Evolutionary conservation across 2,329 filamentous ascomycete species (phyloP).

Genomic region (Sporothrix pseudoabietina): DNA sequence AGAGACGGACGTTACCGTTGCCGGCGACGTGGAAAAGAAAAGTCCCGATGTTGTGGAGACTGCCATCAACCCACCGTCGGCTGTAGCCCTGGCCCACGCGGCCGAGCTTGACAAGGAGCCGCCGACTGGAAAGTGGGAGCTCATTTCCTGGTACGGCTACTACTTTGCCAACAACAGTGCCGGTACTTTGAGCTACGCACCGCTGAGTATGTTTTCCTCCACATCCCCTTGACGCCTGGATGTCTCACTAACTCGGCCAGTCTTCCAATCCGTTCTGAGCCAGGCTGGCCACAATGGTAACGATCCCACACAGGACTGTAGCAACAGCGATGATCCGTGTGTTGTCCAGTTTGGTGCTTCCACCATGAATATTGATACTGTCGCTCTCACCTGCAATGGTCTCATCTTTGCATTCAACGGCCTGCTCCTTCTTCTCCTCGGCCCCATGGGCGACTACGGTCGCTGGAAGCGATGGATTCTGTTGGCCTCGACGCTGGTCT

Average conservation of each 20-base stretch:
- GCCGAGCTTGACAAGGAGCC: conserved; percentile 12
- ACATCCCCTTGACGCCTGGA: neutral
- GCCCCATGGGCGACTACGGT: conserved; percentile 9
- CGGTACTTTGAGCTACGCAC: neutral
- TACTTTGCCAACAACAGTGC: conserved; percentile 19
- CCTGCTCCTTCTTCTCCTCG: neutral
- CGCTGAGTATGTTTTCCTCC: neutral
- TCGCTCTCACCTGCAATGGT: conserved; percentile 3
- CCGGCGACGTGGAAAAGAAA: neutral
- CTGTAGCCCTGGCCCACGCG: neutral
- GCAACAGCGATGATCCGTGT: conserved; percentile 1
- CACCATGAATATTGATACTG: conserved; percentile 9
- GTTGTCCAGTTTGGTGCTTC: conserved; percentile 1
- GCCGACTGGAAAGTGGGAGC: conserved; percentile 15
- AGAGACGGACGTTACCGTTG: neutral
- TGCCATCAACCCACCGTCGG: neutral
- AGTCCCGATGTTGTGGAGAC: conserved; percentile 6
- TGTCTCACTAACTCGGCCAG: neutral
- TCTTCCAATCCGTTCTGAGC: conserved; percentile 2
- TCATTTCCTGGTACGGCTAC: conserved; percentile 16
- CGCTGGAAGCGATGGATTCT: conserved; percentile 12
- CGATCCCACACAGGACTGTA: conserved; percentile 6
- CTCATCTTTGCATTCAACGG: conserved; percentile 11
- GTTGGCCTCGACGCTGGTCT: neutral
- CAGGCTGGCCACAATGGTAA: neutral